Base-by-base conservation (phyloP, 129 eudicot genomes). In the Chrysanthemum lavandulifolium region DNA sequence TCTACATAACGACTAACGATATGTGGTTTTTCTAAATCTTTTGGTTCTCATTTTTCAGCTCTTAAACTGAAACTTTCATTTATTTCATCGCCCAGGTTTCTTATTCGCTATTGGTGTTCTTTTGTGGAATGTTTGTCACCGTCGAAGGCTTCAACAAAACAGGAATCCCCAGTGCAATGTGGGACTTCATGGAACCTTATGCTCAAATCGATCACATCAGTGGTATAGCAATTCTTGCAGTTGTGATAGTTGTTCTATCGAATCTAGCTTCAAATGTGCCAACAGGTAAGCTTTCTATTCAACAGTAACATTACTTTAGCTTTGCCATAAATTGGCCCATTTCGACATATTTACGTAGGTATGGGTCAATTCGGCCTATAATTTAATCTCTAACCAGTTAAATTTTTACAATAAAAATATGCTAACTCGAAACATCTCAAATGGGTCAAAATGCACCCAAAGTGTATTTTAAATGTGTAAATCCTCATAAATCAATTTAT, bases 251-350 rank as follows among this genome's bases (percentile, higher is more conserved):
- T 27, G 78, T 89, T 76, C 87, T 92, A 61, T 92, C 98, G n/a
- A 92, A 92, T 74, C 54, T 92, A 53, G 96, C 94, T 73, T 92
- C 98, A 27, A 92, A 91, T 77, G 97, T 91, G 31, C 96, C 97
- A 70, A 91, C 97, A 45, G 96, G 97, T 91, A 57, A 50, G 16
- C 21, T 48, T 50, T 52, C 45, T 25, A 64, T 18, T 60, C 10
- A 18, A 15, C 21, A 13, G 13, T 19, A 53, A 5, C 79, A 67
- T 64, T 27, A 21, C 11, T 4, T 14, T 11, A 33, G 1, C 9
- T 58, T 50, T 69, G 31, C 73, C 69, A 50, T 16, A 1, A 8
- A 10, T 57, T 18, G 57, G 31, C 25, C 27, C 0, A 19, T 58
- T 58, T 58, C 5, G 31, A 58, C 63, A 29, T 13, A 58, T 19